A percentile compares a stretch with the other conserved stretches of the same genome.
Evolutionary conservation across 306 rosid species (phyloP).

Genomic region (Hippophae gyantsensis): DNA sequence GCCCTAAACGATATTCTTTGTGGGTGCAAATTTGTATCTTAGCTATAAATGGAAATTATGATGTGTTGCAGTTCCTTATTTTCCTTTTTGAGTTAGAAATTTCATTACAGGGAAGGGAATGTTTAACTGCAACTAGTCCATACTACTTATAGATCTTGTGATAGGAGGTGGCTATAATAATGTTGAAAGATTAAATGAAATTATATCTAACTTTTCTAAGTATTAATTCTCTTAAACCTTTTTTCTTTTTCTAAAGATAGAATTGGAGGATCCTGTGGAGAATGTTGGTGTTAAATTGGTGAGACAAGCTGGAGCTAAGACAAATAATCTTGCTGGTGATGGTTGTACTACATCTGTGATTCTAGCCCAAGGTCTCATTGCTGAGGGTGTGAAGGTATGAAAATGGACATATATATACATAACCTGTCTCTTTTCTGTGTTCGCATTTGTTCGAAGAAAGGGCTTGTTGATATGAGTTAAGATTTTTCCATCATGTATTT

Average conservation of each 20-base stretch:
- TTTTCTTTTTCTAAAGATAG: slow-evolving; percentile 39
- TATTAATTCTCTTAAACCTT: not conserved
- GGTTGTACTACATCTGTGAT: slow-evolving; percentile 84
- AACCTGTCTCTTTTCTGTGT: not conserved
- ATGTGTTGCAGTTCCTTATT: too few species aligned
- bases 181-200: too few species aligned
- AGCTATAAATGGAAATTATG: too few species aligned
- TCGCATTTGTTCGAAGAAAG: not conserved
- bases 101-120: too few species aligned
- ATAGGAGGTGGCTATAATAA: too few species aligned
- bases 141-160: too few species aligned
- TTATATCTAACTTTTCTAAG: too few species aligned
- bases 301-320: slow-evolving; percentile 96
- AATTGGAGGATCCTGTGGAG: slow-evolving; percentile 86
- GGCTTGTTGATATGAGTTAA: slow-evolving; percentile 10
- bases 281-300: slow-evolving; percentile 91
- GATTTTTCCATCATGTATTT: not conserved
- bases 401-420: too few species aligned
- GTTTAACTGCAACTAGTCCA: too few species aligned
- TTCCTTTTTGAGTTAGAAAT: too few species aligned
- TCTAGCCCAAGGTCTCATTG: slow-evolving; percentile 90
- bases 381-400: slow-evolving; percentile 80
- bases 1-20: too few species aligned
- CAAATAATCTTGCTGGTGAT: slow-evolving; percentile 89
- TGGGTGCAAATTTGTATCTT: too few species aligned